Conservation (phyloP, 371 early-diverging fungal species). For the Rhizopus arrhizus region DNA sequence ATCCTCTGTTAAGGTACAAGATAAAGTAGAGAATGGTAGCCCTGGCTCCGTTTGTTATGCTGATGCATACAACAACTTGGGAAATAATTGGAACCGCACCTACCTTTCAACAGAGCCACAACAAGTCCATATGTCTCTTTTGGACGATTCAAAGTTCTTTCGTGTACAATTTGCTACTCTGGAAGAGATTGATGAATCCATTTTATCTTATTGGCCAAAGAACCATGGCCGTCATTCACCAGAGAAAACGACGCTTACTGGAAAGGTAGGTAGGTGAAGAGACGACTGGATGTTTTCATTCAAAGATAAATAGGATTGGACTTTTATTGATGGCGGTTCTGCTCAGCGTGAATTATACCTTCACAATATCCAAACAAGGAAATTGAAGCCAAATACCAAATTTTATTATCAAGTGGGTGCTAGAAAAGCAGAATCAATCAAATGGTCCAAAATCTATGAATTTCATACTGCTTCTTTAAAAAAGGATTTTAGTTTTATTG, state of each 20-base stretch:
- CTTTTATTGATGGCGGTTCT: constrained; percentile 40
- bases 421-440: neutral
- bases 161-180: constrained; percentile 48
- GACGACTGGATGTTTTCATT: neutral
- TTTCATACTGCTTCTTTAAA: constrained; percentile 41
- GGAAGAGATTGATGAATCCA: constrained; percentile 17
- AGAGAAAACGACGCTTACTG: constrained; percentile 5
- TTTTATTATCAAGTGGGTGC: constrained; percentile 44
- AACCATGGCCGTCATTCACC: neutral
- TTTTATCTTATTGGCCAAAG: constrained; percentile 49
- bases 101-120: constrained; percentile 42
- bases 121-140: constrained; percentile 44
- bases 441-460: constrained; percentile 37
- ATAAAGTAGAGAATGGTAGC: constrained; percentile 9
- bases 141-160: constrained; percentile 36
- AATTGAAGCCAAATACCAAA: constrained; percentile 21
- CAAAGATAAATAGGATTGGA: constrained; percentile 31
- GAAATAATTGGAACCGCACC: constrained; percentile 22
- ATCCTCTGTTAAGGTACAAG: neutral
- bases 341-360: constrained; percentile 31
- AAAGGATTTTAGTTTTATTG: constrained; percentile 41
- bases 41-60: constrained; percentile 26
- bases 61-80: constrained; percentile 23
- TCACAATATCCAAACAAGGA: constrained; percentile 30
- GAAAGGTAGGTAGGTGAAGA: constrained; percentile 12